phyloP scores from a whole-genome alignment of 1,139 yeast genomes.

The Nakaseomyces kungkrabaensis region DNA sequence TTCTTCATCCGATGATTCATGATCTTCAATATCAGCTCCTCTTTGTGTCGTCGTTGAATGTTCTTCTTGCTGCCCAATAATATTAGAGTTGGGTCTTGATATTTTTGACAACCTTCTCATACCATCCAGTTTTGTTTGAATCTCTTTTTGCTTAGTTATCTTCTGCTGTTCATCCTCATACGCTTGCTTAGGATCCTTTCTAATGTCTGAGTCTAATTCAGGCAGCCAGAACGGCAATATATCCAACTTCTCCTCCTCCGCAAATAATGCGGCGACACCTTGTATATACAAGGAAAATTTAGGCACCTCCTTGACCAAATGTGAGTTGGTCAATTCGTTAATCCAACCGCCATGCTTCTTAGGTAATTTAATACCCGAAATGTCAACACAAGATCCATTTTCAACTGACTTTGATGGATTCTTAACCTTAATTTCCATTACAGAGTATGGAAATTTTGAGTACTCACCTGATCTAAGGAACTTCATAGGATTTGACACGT shows the following conservation, averaged over 20 bases:
- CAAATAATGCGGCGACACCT: constrained; percentile 77
- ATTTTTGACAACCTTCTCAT: constrained; percentile 29
- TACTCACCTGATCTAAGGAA: constrained; percentile 80
- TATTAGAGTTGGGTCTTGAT: constrained; percentile 5
- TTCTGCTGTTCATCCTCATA: constrained; percentile 45
- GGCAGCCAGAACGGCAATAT: constrained; percentile 92
- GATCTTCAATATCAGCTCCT: constrained; percentile 38
- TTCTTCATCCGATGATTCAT: constrained; percentile 36
- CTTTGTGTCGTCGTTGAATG: constrained; percentile 11
- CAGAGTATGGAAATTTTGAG: constrained; percentile 79
- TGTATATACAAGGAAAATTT: constrained; percentile 84
- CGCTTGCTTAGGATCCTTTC: constrained; percentile 67
- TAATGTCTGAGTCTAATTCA: constrained; percentile 73
- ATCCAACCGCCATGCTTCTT: constrained; percentile 64
- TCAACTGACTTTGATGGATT: constrained; percentile 28
- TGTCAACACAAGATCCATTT: constrained; percentile 22
- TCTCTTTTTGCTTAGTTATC: constrained; percentile 37
- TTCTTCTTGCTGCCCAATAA: constrained; percentile 3
- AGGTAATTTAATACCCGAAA: constrained; percentile 27
- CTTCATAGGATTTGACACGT: constrained; percentile 57
- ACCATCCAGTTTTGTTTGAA: constrained; percentile 37
- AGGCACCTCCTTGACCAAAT: constrained; percentile 83
- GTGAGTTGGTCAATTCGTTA: constrained; percentile 73
- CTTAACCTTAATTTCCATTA: constrained; percentile 77
- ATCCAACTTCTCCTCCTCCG: constrained; percentile 76